Evolutionary conservation across 2,329 filamentous ascomycete species (phyloP), one percentile per base, ranked within the genome.

Genomic region (Talaromyces amestolkiae): DNA sequence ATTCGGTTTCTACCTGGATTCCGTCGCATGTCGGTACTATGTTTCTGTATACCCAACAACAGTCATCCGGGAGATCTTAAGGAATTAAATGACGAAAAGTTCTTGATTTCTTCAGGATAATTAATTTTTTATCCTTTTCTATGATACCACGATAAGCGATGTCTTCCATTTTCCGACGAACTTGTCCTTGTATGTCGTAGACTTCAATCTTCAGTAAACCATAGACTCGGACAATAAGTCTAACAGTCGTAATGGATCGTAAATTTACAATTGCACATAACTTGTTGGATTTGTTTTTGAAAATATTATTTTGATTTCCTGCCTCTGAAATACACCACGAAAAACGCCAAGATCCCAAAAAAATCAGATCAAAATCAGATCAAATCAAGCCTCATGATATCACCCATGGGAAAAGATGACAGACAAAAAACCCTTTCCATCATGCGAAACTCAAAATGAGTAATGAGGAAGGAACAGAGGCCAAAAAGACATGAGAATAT

Each of bases 301-400:
- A 33, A 56, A 56, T 54, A 56, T 56, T n/a, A 56, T 53, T 56
- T 56, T 37, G 10, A 22, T 39, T 56, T 74, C 70, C 70, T 73
- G 74, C 75, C 74, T 75, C 75, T 63, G 75, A 75, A 73, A 73
- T 78, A 78, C 75, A 78, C 76, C 76, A 69, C 56, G 39, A 61
- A 64, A 39, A 66, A 63, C 56, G 61, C 61, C 65, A 58, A 43
- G 49, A 37, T 51, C 17, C 59, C 31, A 19, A 31, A 53, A 61
- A 33, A 49, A 17, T 47, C 35, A 53, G 39, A 65, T 33, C 31
- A 54, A 63, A 58, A 60, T 39, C 51, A 61, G 45, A 61, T 45
- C 27, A 54, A 62, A 58, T 65, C 64, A 62, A 65, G 41, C 24
- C 56, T 59, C 39, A 59, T 59, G 53, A 59, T 65, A 65, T 66